These are phyloP conservation scores for Carex pumila DNA, from an alignment of 176 grass and related monocot species.

Conservation along the genomic window DNA sequence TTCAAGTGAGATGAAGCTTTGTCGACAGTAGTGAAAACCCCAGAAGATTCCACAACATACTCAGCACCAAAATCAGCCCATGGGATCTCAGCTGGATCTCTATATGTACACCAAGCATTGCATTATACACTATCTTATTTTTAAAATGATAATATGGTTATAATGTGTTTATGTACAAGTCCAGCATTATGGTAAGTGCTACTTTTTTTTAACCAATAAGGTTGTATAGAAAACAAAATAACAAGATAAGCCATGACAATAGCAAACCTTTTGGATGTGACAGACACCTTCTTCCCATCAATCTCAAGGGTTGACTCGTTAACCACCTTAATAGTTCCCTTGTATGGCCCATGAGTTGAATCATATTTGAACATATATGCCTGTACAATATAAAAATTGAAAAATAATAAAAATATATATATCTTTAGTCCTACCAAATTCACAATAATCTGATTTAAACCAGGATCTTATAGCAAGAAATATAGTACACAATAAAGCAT, in stretches of 20 bases:
- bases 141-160: constrained; percentile 1
- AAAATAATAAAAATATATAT: neutral
- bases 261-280: constrained; percentile 76
- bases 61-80: constrained; percentile 83
- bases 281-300: constrained; percentile 67
- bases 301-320: constrained; percentile 68
- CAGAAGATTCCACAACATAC: constrained; percentile 93
- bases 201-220: neutral
- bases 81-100: constrained; percentile 84
- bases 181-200: neutral
- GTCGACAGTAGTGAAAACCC: constrained; percentile 76
- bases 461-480: neutral
- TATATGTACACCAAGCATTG: constrained; percentile 19
- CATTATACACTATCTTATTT: neutral
- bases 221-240: constrained; percentile 23
- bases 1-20: constrained; percentile 88
- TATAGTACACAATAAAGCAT: neutral
- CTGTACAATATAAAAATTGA: constrained; percentile 30
- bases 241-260: neutral
- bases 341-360: constrained; percentile 66
- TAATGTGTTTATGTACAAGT: neutral
- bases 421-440: neutral
- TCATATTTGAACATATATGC: constrained; percentile 93
- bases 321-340: constrained; percentile 60
- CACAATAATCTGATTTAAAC: neutral